A percentile compares a stretch with the other conserved stretches of the same genome.
These are phyloP conservation scores for Nicotiana tomentosiformis DNA, from an alignment of 257 asterid genomes.

Conservation along the genomic window DNA sequence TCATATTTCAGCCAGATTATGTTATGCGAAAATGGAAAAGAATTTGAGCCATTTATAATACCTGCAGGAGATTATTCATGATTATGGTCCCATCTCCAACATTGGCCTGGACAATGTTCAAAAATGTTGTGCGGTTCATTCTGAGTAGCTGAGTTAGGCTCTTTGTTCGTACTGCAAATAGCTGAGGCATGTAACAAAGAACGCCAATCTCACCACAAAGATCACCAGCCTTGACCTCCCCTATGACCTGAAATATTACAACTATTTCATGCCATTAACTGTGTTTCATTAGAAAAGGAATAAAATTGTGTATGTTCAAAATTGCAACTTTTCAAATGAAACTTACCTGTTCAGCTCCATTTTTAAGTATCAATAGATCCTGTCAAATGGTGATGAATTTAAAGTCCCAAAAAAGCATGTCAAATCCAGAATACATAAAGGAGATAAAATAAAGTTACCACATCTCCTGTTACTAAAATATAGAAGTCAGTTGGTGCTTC, in stretches of 20 bases:
- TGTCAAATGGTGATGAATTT: slow-evolving; percentile 6
- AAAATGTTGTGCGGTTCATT: slow-evolving; percentile 63
- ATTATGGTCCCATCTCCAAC: slow-evolving; percentile 83
- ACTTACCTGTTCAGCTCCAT: slow-evolving; percentile 56
- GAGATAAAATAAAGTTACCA: slow-evolving; percentile 17
- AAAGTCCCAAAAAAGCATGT: no score
- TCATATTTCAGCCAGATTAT: neutral
- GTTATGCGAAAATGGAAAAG: slow-evolving; percentile 17
- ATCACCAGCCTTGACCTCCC: slow-evolving; percentile 82
- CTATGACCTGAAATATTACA: slow-evolving; percentile 48
- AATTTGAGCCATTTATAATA: neutral
- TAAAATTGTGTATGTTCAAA: neutral
- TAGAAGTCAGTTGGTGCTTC: slow-evolving; percentile 51
- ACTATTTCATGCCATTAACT: neutral
- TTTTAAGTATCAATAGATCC: slow-evolving; percentile 33
- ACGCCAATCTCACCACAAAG: slow-evolving; percentile 90
- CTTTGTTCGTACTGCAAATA: slow-evolving; percentile 79
- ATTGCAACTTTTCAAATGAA: slow-evolving; percentile 5
- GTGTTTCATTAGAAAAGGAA: neutral
- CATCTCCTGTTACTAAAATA: slow-evolving; percentile 42
- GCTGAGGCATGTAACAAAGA: slow-evolving; percentile 82
- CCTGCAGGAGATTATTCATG: slow-evolving; percentile 20
- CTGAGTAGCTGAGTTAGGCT: slow-evolving; percentile 72
- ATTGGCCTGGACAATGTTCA: slow-evolving; percentile 80
- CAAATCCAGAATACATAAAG: neutral